Conservation (phyloP, 345 rosid species). For the Hevea brasiliensis region DNA sequence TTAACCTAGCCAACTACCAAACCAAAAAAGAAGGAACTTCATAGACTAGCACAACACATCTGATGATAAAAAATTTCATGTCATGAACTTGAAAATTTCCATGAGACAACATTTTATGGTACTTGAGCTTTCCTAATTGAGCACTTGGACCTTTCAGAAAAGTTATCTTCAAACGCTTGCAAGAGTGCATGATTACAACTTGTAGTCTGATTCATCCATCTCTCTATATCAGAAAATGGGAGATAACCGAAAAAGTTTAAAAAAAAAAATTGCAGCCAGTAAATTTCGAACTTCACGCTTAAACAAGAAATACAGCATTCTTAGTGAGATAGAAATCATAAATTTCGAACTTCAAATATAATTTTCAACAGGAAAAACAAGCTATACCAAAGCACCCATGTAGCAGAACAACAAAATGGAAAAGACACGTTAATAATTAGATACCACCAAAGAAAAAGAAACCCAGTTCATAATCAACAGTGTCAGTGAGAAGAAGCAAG, state of each 20-base stretch:
- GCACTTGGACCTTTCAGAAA: neutral
- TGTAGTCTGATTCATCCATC: neutral
- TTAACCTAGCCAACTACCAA: neutral
- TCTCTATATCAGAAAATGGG: no score
- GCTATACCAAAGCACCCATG: neutral
- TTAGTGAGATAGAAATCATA: neutral
- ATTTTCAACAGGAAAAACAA: constrained; percentile 2
- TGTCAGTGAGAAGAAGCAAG: neutral
- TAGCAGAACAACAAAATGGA: neutral
- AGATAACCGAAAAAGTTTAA: no score
- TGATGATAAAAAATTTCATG: neutral
- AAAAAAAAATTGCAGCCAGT: no score
- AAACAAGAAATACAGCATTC: neutral
- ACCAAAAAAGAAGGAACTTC: neutral
- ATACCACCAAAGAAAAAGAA: neutral
- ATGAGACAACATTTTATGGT: no score
- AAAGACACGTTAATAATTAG: neutral
- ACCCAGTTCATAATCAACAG: constrained; percentile 10
- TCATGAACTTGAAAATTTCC: neutral
- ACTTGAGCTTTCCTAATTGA: neutral
- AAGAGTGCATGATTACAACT: neutral
- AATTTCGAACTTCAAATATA: neutral
- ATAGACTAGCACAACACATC: neutral
- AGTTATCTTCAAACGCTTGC: neutral
- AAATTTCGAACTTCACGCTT: neutral